Evolutionary conservation across 2,329 filamentous ascomycete species (phyloP), one percentile per base, ranked within the genome.

Genomic region (Fusarium paranaense): DNA sequence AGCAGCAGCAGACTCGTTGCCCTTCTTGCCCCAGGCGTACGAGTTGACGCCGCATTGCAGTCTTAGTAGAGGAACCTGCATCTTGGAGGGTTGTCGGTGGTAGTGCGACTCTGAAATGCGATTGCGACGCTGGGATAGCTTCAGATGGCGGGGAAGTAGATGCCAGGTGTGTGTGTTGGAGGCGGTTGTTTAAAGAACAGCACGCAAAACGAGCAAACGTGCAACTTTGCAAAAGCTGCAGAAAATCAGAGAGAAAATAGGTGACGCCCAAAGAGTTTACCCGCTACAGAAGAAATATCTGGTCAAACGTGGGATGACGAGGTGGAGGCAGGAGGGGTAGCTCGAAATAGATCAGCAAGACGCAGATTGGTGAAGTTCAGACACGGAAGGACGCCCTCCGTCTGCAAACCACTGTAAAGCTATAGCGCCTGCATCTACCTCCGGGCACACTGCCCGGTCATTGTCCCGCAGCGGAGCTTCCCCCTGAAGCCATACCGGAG

Each of bases 21-120:
- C 97, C 80, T 95, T 90, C 88, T 99, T 99, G 76, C 96, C 97
- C 97, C 97, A 99, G 86, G 98, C 97, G 82, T 99, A 99, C 84
- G 95, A 98, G 85, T 98, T 98, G 81, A 97, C 95, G 80, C 96
- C 97, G 86, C 94, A 95, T 83, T 94, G 92, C 75, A 98, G 91
- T 77, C 95, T 91, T 82, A 98, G 89, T 62, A 98, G 86, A 79
- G 96, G 95, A 71, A 97, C 90, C 81, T 93, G 93, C 89, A 95
- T 87, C 30, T 63, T 70, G 42, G 62, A 37, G 40, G 25, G n/a
- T 20, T 25, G n/a, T 40, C 11, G 57, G 20, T 47, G 11, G 27
- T 37, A 20, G 20, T 32, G 20, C 16, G 47, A 11, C 20, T 38
- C n/a, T 58, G 9, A 22, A 25, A 25, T 57, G n/a, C 52, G 52